Evolutionary conservation across 805 yeast species (phyloP).

Genomic region (Candida koratica): DNA sequence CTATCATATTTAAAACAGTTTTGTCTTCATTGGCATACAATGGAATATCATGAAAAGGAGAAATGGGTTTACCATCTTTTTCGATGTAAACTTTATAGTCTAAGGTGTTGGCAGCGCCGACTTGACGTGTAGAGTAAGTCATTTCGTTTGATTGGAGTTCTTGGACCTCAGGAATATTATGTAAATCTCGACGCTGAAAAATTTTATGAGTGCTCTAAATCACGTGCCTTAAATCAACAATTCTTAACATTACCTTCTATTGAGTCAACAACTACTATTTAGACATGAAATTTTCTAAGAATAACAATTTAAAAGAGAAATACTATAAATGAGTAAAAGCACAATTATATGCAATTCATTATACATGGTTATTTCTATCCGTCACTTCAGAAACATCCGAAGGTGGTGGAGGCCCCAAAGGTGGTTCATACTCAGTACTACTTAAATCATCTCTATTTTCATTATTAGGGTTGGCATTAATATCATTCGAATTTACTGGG

Average conservation of each 20-base stretch:
- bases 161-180: no score
- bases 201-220: conserved; percentile 3
- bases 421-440: conserved; percentile 1
- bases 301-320: neutral
- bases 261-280: no score
- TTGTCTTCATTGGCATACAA: conserved; percentile 91
- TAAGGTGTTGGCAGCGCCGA: conserved; percentile 93
- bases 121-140: conserved; percentile 84
- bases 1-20: conserved; percentile 75
- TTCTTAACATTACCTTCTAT: neutral
- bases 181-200: conserved; percentile 6
- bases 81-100: conserved; percentile 91
- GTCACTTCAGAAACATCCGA: no score
- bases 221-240: conserved; percentile 1
- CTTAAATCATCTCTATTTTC: neutral
- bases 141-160: no score
- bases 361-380: no score
- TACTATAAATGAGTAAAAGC: neutral
- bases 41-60: conserved; percentile 79
- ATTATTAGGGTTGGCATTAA: neutral
- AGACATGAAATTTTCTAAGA: neutral
- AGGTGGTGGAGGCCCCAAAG: conserved; percentile 3
- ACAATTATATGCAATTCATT: conserved; percentile 2
- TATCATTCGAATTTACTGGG: neutral
- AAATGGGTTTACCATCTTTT: conserved; percentile 88